Evolutionary conservation across 1,139 yeast genomes (phyloP), one percentile per base, ranked within the genome.

Genomic region (Geotrichum carabidarum): DNA sequence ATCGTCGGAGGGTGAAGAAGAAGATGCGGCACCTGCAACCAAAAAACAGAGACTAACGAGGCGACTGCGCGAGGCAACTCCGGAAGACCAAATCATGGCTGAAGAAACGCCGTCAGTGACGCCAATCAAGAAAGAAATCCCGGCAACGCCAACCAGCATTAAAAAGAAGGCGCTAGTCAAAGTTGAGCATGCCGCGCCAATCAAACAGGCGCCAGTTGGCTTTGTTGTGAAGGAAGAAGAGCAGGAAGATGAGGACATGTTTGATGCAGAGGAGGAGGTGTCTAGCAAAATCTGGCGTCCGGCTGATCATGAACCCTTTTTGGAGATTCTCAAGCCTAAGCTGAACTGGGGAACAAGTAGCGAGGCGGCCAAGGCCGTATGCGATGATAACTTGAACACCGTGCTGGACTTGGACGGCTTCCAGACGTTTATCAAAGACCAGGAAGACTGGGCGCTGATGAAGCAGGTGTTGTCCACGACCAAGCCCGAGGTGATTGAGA

Each of bases 361-460:
- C 8, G 65, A 68, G 1, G 32, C 50, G 5, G 84, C 87, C 0
- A 62, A 65, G 34, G 75, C 84, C 0, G 86, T 82, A 0, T 82
- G 75, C 61, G 77, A 76, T 1, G 83, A 79, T 53, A 63, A 64
- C 15, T 62, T 69, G 2, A 63, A 65, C 3, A 59, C 68, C 1
- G 65, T 73, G 8, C 66, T 78, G 31, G 82, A 80, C 52, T 64
- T 88, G 46, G 75, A 73, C 14, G 75, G 74, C 9, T 62, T 88
- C 2, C 86, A 84, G 61, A 66, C 70, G 2, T 58, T 80, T 0
- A 70, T 90, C 22, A 81, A 80, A 63, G 96, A 90, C 65, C 81
- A 79, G 1, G 96, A 90, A 67, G 97, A 90, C 69, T 71, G 83
- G 57, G 67, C 65, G 32, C 66, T 84, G 17, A 75, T 87, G 17